phyloP scores from a whole-genome alignment of 2,329 filamentous ascomycete genomes.

The Grosmannia clavigera region DNA sequence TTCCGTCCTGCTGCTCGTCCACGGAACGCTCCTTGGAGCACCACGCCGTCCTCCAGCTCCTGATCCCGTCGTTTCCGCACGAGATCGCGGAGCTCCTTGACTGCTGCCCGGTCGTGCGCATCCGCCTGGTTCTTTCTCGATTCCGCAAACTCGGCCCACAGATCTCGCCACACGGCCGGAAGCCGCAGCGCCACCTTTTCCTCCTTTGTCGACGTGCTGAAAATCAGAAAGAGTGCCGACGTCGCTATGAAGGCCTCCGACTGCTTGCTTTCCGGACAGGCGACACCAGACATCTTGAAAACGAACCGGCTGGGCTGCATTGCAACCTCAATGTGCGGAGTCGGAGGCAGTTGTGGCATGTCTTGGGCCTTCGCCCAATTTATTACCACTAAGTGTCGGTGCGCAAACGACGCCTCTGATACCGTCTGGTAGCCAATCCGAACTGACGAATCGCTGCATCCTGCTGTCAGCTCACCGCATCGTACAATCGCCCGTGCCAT shows the following conservation, averaged over 20 bases:
- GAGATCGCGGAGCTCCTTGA: slow-evolving; percentile 57
- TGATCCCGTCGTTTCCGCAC: slow-evolving; percentile 57
- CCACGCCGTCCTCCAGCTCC: slow-evolving; percentile 60
- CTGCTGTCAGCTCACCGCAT: slow-evolving; percentile 8
- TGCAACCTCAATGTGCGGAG: slow-evolving; percentile 30
- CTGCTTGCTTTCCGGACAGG: slow-evolving; percentile 64
- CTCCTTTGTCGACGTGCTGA: slow-evolving; percentile 65
- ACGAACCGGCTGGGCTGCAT: slow-evolving; percentile 40
- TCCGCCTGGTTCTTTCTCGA: slow-evolving; percentile 59
- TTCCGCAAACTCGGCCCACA: slow-evolving; percentile 70
- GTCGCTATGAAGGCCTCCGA: slow-evolving; percentile 83
- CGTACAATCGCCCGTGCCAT: not conserved
- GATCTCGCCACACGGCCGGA: slow-evolving; percentile 68
- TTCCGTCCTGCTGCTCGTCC: slow-evolving; percentile 38
- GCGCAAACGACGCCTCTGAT: slow-evolving; percentile 63
- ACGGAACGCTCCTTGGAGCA: slow-evolving; percentile 65
- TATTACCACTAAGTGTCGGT: slow-evolving; percentile 62
- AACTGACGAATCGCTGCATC: slow-evolving; percentile 48
- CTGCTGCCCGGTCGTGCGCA: slow-evolving; percentile 51
- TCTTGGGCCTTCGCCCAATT: slow-evolving; percentile 66
- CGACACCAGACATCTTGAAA: slow-evolving; percentile 63
- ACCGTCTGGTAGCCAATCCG: slow-evolving; percentile 56
- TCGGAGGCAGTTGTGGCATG: slow-evolving; percentile 23
- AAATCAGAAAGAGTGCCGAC: slow-evolving; percentile 68
- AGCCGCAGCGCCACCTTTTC: slow-evolving; percentile 74